These are phyloP conservation scores for Hsuehochloa calcarea DNA, from an alignment of 176 grass and related monocot genomes.

Conservation along the genomic window DNA sequence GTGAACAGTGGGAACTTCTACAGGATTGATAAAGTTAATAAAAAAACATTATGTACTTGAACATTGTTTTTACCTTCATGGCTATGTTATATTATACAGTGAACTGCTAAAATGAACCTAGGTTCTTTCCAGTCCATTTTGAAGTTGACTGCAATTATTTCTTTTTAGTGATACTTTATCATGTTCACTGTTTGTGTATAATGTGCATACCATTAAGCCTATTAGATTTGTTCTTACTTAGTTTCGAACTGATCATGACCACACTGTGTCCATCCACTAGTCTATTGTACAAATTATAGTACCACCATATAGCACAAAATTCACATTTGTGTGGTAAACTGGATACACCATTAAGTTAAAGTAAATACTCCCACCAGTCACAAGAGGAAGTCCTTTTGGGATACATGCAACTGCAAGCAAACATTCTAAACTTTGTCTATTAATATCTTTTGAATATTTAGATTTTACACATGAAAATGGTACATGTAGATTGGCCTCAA, in stretches of 20 bases:
- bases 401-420: too few relatives aligned
- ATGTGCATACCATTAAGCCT: constrained; percentile 14
- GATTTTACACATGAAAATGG: too few relatives aligned
- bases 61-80: not conserved
- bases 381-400: too few relatives aligned
- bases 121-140: constrained; percentile 26
- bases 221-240: constrained; percentile 3
- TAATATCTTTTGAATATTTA: too few relatives aligned
- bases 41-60: constrained; percentile 3
- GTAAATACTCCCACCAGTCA: not conserved
- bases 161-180: not conserved
- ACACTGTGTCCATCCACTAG: not conserved
- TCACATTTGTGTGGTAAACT: not conserved
- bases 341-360: constrained; percentile 6
- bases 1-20: not conserved
- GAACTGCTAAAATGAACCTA: not conserved
- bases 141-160: constrained; percentile 7
- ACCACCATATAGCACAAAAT: not conserved
- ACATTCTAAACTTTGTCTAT: too few relatives aligned
- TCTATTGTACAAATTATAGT: constrained; percentile 9
- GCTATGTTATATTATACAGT: not conserved
- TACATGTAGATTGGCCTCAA: too few relatives aligned
- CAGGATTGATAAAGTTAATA: not conserved
- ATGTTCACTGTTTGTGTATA: constrained; percentile 14
- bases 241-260: not conserved